Base-by-base conservation (phyloP, 441 rosid species). In the Omphalea diandra region DNA sequence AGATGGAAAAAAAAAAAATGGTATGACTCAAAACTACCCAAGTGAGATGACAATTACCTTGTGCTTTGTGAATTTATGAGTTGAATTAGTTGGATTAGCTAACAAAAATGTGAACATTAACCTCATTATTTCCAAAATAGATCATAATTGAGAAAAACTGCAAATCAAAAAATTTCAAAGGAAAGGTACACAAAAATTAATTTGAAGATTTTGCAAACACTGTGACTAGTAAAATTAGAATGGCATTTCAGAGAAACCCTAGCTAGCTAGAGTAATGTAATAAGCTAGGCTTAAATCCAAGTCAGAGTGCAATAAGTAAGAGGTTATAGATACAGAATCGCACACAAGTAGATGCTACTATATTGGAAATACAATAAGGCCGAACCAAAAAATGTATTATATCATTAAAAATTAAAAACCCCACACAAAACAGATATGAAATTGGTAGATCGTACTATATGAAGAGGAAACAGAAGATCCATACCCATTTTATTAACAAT, bases 201-300 rank as follows among this genome's bases (percentile, higher is more conserved):
- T n/a, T n/a, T n/a, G n/a, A n/a, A n/a, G n/a, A n/a, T n/a, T n/a
- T n/a, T n/a, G n/a, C n/a, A n/a, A n/a, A n/a, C n/a, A n/a, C n/a
- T n/a, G n/a, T n/a, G n/a, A n/a, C n/a, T 3, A 32, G 7, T 53
- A 24, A 68, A 38, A 26, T 55, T 43, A 70, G 58, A n/a, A n/a
- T n/a, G 29, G 29, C 40, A 66, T n/a, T 38, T 56, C 63, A 55
- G 36, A 69, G 72, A 74, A 63, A 71, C 68, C 52, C 52, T 47
- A 47, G 20, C 52, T n/a, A n/a, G n/a, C n/a, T n/a, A n/a, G n/a
- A n/a, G n/a, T n/a, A n/a, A n/a, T n/a, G n/a, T n/a, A n/a, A n/a
- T n/a, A n/a, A n/a, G n/a, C n/a, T n/a, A n/a, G n/a, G n/a, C n/a
- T n/a, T n/a, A n/a, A n/a, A n/a, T n/a, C n/a, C n/a, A n/a, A n/a